Evolutionary conservation across 768 basidiomycete species (phyloP), one percentile per base, ranked within the genome.

Genomic region (Phanerochaete sordida): DNA sequence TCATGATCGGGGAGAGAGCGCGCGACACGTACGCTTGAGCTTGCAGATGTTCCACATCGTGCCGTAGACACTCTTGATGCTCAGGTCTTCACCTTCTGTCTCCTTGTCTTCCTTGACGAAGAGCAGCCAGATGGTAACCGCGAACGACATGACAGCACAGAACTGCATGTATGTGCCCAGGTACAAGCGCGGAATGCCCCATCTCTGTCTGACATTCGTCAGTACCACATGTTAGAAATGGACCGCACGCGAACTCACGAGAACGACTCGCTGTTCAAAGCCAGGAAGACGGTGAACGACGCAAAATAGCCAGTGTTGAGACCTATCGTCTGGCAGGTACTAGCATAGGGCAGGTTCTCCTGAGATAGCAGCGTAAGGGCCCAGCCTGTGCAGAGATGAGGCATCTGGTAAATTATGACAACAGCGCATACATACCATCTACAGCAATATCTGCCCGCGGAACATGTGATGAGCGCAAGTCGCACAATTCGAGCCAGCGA

Each of bases 241-340:
- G 19, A 21, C 56, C 13, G 33, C n/a, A 1, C 21, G 24, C 15
- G 8, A 33, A 75, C 85, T 48, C 67, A 92, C 90, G 86, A 84
- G 69, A 99, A 99, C 26, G 90, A 87, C 67, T 93, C 88, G 64
- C 93, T 95, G 70, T 98, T 99, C 70, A 99, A 86, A 0, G 97
- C 97, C 44, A 99, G 82, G 70, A 98, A 98, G 6, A 98, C 94
- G 8, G 97, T 99, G 70, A 97, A 98, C 1, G 93, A 95, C 30
- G 95, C 83, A 69, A 98, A 95, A 73, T 88, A 98, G 5, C 97
- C 97, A 1, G 92, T 91, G 66, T 96, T 98, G 26, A 99, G 80
- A 13, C 97, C 97, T 61, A 98, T 93, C 0, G 97, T 98, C 73
- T 99, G 97, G 59, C 96, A 98, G 7, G 95, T 98, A 19, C 95